Base-by-base conservation (phyloP, 202 grass and related monocot species). In the Sporobolus alterniflorus region DNA sequence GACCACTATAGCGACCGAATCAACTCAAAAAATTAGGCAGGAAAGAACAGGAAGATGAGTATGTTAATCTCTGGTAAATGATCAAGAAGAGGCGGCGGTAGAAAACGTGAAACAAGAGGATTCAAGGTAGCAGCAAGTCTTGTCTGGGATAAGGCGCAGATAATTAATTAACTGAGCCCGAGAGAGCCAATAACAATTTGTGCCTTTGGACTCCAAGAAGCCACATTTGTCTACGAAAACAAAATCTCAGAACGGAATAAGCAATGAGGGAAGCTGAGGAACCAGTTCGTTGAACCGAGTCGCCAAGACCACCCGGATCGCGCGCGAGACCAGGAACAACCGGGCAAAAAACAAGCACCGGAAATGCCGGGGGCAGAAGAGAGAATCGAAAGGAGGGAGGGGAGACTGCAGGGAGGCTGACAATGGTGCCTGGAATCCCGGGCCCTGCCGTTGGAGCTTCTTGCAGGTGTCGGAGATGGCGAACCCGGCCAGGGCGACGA, bases 1-100 rank as follows among this genome's bases (percentile, higher is more conserved):
- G 71, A 72, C 22, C 25, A 60, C 22, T 5, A 13, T 26, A 54
- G 63, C 54, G 43, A 85, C 66, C 72, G 76, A 82, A 90, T 78
- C 59, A 43, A 73, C 65, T 47, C 82, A 13, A 67, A 81, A 64
- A 82, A 73, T 28, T n/a, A 82, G 41, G 88, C 83, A 73, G 54
- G 24, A 10, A 48, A 50, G 59, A 74, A 31, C 24, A 79, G 61
- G 29, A 73, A 50, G 3, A 32, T 6, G 46, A 81, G 71, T 24
- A n/a, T n/a, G n/a, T n/a, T n/a, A n/a, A n/a, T n/a, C n/a, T 6
- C 33, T 22, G 22, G 34, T 8, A 30, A 3, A n/a, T 46, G 54
- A 57, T n/a, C 8, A 56, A 9, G 32, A 40, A 16, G 64, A 47
- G 3, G 18, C 7, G 16, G 13, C 32, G 16, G 21, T 66, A 18